These are phyloP conservation scores for Buxus sempervirens DNA, from an alignment of 164 flowering plant species.

Conservation along the genomic window DNA sequence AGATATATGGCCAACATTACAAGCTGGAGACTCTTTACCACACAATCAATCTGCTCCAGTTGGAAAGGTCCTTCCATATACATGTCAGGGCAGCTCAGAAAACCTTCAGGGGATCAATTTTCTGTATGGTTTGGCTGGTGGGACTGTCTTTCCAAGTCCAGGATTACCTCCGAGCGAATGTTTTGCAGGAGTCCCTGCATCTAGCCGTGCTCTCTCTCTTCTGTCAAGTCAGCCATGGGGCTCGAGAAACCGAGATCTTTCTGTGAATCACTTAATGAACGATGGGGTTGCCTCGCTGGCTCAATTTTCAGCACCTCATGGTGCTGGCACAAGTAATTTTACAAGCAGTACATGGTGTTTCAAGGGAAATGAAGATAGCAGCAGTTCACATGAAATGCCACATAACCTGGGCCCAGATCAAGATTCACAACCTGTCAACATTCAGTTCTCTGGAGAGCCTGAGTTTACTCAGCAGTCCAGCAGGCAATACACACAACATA, in stretches of 20 bases:
- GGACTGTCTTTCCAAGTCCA: slow-evolving; percentile 36
- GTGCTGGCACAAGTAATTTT: slow-evolving; percentile 26
- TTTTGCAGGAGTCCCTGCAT: slow-evolving; percentile 57
- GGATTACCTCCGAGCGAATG: slow-evolving; percentile 49
- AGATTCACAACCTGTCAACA: slow-evolving; percentile 27
- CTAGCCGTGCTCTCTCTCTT: slow-evolving; percentile 99
- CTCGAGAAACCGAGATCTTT: slow-evolving; percentile 39
- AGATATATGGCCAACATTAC: no score
- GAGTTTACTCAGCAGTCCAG: slow-evolving; percentile 43
- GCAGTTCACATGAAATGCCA: slow-evolving; percentile 33
- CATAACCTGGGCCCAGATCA: slow-evolving; percentile 43
- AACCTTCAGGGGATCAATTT: slow-evolving; percentile 35
- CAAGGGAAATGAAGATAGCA: slow-evolving; percentile 34
- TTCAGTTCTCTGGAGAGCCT: slow-evolving; percentile 35
- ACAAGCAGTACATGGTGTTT: slow-evolving; percentile 44
- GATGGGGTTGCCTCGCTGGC: slow-evolving; percentile 25
- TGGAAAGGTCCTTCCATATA: slow-evolving; percentile 36
- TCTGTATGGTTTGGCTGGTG: slow-evolving; percentile 43
- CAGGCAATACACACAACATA: slow-evolving; percentile 50
- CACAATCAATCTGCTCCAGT: slow-evolving; percentile 23
- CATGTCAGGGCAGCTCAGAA: slow-evolving; percentile 47
- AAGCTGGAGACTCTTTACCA: slow-evolving; percentile 36
- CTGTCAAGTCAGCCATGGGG: slow-evolving; percentile 85
- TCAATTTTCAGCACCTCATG: slow-evolving; percentile 32
- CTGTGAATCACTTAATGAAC: slow-evolving; percentile 27